Percentiles rank a stretch among this genome's conserved stretches.
phyloP scores from a whole-genome alignment of 768 basidiomycete species.

The Hypholoma sublateritium region DNA sequence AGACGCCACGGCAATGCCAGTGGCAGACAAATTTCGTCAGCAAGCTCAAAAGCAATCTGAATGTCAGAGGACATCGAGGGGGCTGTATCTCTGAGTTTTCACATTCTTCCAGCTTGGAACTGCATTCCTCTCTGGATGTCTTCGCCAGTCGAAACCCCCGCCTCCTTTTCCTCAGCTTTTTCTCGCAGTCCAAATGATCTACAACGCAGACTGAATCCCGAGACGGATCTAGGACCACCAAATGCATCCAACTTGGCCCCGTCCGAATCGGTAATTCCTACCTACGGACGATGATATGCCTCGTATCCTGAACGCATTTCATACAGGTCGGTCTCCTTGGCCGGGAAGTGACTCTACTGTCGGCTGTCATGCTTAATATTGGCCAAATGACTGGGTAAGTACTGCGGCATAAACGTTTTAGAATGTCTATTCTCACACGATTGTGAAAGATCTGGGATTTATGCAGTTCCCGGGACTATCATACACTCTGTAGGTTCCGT shows the following conservation, averaged over 20 bases:
- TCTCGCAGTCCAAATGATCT: not conserved
- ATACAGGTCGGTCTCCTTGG: slow-evolving; percentile 29
- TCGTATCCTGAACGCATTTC: not conserved
- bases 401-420: no score
- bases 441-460: slow-evolving; percentile 31
- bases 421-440: not conserved
- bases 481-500: slow-evolving; percentile 35
- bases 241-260: not conserved
- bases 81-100: not conserved
- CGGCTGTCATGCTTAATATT: slow-evolving; percentile 35
- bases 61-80: not conserved
- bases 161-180: not conserved
- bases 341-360: slow-evolving; percentile 31
- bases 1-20: no score
- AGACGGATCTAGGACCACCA: not conserved
- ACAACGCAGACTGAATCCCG: not conserved
- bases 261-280: not conserved
- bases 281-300: not conserved
- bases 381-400: slow-evolving; percentile 34
- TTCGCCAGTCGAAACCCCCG: not conserved
- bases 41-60: not conserved
- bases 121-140: not conserved
- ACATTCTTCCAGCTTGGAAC: not conserved
- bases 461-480: slow-evolving; percentile 34
- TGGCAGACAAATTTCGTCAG: not conserved